Evolutionary conservation across 2,329 filamentous ascomycete genomes (phyloP).

Genomic region (Nannizzia gypsea): DNA sequence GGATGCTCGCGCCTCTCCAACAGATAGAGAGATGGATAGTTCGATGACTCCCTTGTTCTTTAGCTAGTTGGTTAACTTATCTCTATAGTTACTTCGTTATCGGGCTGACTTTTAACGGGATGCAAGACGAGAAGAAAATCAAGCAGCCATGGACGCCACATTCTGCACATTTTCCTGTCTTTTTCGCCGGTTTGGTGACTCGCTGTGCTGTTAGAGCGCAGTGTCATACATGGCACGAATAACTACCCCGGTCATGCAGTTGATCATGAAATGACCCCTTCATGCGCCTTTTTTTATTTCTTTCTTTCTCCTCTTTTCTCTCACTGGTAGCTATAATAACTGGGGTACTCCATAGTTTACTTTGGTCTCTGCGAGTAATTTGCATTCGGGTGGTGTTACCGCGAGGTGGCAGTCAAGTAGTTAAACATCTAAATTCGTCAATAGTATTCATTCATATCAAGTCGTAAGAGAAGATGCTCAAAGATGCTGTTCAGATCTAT

Average conservation of each 20-base stretch:
- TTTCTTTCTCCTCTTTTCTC: neutral
- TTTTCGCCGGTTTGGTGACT: neutral
- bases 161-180: neutral
- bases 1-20: neutral
- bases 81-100: neutral
- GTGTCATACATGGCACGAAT: conserved; percentile 1
- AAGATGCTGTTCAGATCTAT: conserved; percentile 47
- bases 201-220: neutral
- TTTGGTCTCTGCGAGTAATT: too few relatives aligned
- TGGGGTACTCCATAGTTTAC: too few relatives aligned
- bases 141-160: conserved; percentile 1
- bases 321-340: too few relatives aligned
- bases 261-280: neutral
- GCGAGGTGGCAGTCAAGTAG: neutral
- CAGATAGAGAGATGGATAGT: neutral
- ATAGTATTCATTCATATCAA: conserved; percentile 64
- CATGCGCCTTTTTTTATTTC: neutral
- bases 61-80: neutral
- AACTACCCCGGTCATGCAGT: neutral
- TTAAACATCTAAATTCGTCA: conserved; percentile 13
- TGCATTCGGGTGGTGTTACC: too few relatives aligned
- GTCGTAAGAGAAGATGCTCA: conserved; percentile 53
- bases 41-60: too few relatives aligned
- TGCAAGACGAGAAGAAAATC: neutral
- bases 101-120: neutral